Percentiles rank a stretch among this genome's conserved stretches.
These are phyloP conservation scores for Termitomyces sp. DNA, from an alignment of 768 basidiomycete genomes.

Conservation along the genomic window DNA sequence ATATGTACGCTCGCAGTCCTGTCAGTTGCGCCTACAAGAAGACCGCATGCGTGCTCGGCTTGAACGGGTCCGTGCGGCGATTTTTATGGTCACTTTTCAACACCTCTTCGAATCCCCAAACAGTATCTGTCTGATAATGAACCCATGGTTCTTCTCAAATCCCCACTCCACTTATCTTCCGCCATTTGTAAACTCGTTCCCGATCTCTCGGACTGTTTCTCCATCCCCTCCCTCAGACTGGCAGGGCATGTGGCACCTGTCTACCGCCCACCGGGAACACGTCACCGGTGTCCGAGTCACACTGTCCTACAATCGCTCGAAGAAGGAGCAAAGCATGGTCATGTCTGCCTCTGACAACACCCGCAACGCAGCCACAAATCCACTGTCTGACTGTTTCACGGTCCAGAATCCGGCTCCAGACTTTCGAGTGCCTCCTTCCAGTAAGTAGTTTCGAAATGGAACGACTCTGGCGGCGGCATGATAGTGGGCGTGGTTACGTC, in stretches of 20 bases:
- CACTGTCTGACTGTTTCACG: neutral
- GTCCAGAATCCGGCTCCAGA: neutral
- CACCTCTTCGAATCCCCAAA: neutral
- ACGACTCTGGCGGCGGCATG: neutral
- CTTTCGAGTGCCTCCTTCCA: neutral
- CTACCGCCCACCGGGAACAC: neutral
- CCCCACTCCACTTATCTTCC: neutral
- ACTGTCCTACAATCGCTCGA: neutral
- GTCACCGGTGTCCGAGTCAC: neutral
- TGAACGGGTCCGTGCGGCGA: neutral
- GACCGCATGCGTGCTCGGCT: neutral
- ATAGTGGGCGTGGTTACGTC: slow-evolving; percentile 10
- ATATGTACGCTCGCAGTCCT: neutral
- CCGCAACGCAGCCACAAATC: neutral
- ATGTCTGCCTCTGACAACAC: neutral
- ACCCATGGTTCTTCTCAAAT: neutral
- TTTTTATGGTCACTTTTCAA: neutral
- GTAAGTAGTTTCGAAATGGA: slow-evolving; percentile 5
- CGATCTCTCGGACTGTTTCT: neutral
- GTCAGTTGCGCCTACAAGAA: neutral
- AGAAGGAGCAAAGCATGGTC: neutral
- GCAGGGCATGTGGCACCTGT: neutral
- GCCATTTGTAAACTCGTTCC: neutral
- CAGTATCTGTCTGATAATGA: neutral
- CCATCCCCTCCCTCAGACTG: neutral